A percentile compares a stretch with the other conserved stretches of the same genome.
phyloP scores from a whole-genome alignment of 2,329 filamentous ascomycete species.

The Emericellopsis cladophorae region DNA sequence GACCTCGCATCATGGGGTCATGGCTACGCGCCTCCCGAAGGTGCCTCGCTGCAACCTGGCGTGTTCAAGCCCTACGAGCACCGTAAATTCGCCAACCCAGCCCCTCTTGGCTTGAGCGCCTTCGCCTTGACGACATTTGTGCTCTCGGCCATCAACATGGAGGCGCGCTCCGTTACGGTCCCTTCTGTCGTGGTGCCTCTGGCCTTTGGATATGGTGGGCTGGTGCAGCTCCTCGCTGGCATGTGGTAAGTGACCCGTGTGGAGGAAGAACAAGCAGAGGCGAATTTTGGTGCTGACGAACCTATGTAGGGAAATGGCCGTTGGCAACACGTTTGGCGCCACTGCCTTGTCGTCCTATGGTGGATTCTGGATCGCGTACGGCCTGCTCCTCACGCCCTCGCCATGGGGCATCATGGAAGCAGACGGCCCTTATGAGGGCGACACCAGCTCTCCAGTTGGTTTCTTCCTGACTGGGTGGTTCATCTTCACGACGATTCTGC shows the following conservation, averaged over 20 bases:
- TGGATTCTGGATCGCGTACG: constrained; percentile 73
- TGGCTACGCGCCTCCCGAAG: constrained; percentile 36
- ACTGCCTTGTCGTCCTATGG: constrained; percentile 73
- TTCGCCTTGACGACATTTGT: constrained; percentile 80
- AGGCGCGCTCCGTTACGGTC: constrained; percentile 41
- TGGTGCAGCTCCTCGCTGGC: constrained; percentile 68
- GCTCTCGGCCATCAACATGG: constrained; percentile 61
- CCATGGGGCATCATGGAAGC: constrained; percentile 44
- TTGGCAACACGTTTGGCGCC: constrained; percentile 80
- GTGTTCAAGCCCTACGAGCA: constrained; percentile 48
- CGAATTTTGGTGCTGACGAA: background rate
- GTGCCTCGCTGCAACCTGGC: constrained; percentile 63
- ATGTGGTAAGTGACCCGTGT: constrained; percentile 58
- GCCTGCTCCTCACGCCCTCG: constrained; percentile 53
- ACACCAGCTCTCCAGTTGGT: constrained; percentile 46
- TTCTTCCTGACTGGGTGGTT: constrained; percentile 74
- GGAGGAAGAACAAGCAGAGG: background rate
- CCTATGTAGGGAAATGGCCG: constrained; percentile 60
- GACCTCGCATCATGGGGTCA: too few species aligned
- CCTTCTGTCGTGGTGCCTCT: constrained; percentile 58
- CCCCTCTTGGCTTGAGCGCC: constrained; percentile 62
- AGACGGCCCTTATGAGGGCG: constrained; percentile 30
- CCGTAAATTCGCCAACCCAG: constrained; percentile 69
- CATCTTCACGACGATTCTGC: constrained; percentile 67
- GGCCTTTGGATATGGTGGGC: constrained; percentile 64